phyloP scores from a whole-genome alignment of 1,284 basidiomycete genomes.

The Takashimella koratensis region DNA sequence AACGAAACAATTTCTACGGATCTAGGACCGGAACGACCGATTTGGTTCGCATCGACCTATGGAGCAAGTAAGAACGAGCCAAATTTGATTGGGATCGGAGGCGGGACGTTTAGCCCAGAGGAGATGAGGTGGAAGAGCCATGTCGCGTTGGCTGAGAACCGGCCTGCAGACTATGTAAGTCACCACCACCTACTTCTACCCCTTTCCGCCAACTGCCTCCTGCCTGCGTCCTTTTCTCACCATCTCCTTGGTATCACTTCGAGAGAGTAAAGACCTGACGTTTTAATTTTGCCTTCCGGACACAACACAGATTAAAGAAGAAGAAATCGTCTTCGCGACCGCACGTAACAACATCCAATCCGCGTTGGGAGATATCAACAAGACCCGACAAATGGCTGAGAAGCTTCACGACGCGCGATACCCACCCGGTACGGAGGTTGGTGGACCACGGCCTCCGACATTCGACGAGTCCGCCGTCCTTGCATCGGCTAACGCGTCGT shows the following conservation, averaged over 20 bases:
- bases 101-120: constrained; percentile 72
- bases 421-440: constrained; percentile 11
- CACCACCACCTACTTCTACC: background rate
- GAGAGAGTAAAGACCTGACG: too few relatives aligned
- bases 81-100: constrained; percentile 56
- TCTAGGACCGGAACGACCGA: constrained; percentile 52
- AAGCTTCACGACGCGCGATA: constrained; percentile 40
- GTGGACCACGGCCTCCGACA: constrained; percentile 21
- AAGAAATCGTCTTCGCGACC: constrained; percentile 20
- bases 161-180: constrained; percentile 67
- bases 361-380: constrained; percentile 25
- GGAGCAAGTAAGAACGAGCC: constrained; percentile 69
- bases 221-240: too few relatives aligned
- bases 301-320: constrained; percentile 38
- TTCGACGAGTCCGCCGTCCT: constrained; percentile 35
- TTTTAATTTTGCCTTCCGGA: too few relatives aligned
- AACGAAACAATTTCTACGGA: constrained; percentile 36
- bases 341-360: constrained; percentile 25
- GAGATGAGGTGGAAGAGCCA: constrained; percentile 71
- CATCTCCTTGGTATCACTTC: too few relatives aligned
- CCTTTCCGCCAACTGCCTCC: background rate
- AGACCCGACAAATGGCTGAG: constrained; percentile 26
- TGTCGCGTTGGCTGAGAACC: constrained; percentile 58
- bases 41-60: constrained; percentile 79
- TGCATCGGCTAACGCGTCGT: background rate